Base-by-base conservation (phyloP, 1,139 yeast species). In the Candida freyschussii region DNA sequence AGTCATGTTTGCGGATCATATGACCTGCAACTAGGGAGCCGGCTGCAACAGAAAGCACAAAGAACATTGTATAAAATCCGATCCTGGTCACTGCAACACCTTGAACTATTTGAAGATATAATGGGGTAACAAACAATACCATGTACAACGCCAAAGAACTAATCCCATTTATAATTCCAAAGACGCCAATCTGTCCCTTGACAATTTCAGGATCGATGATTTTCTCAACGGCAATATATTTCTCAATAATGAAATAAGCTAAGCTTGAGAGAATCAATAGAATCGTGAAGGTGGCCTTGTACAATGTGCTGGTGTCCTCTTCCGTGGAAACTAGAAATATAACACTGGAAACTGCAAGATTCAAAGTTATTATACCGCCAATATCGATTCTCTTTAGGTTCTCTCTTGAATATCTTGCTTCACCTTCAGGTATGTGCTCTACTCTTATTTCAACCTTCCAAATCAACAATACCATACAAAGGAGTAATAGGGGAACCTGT, bases 331-430 rank as follows among this genome's bases (percentile, higher is more conserved):
- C 55, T 15, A 67, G 37, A 34, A 66, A 55, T 25, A 86, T 66
- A 21, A 69, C 43, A 24, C 72, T 56, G 13, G 69, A 56, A 39
- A 85, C 67, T 1, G 81, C 59, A 12, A 65, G 39, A 25, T 84
- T 83, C 50, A 83, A 62, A 24, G 77, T 62, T 18, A 72, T 54
- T 1, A 93, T 75, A 4, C 97, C 97, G 29, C 70, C 59, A 45
- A 84, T 67, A 56, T 89, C 97, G 25, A 87, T 73, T 41, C 89
- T 62, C 36, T 68, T 65, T 41, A 80, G 52, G 48, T 72, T 70
- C 28, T 67, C 68, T 33, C 55, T 50, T 1, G 63, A 34, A 32
- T 60, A 63, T 30, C 67, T 50, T 19, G 55, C 54, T 9, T 49
- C 33, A 4, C 39, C 44, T 14, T 60, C 61, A 17, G 69, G 60